Base-by-base conservation (phyloP, 1,284 basidiomycete species). In the Leccinum solheimii region DNA sequence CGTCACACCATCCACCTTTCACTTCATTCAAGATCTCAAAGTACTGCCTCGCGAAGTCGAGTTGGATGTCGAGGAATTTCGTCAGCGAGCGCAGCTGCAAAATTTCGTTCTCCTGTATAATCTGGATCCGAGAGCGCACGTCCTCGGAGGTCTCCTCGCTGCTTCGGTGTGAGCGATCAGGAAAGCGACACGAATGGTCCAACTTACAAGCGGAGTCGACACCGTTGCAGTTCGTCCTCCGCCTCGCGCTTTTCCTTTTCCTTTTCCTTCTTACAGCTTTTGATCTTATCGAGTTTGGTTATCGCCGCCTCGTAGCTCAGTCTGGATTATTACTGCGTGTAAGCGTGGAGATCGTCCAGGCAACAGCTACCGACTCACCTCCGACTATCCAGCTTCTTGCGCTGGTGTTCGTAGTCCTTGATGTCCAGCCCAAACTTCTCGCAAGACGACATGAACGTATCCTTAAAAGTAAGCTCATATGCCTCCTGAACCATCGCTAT, bases 141-240 rank as follows among this genome's bases (percentile, higher is more conserved):
- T 95, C 92, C 70, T 94, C 90, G 21, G 85, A 82, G 0, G 88
- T 86, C 73, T 96, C 92, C 60, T 95, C 91, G 67, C 92, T 94
- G 65, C 6, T 45, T 53, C 49, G 13, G 14, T 10, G 36, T 67
- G 30, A 69, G 52, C 34, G 55, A 21, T 43, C 19, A 21, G 27
- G 7, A 49, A 51, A 36, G 13, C 11, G 45, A 7, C 6, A 16
- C 1, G 38, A 32, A 38, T 13, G 23, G 14, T 13, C 23, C 1
- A 10, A 81, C 90, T 66, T 70, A 94, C 92, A 92, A 94, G 69
- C 91, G 84, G 55, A 84, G 74, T 65, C 85, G 84, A 1, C 90
- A 86, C 26, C 80, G 79, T 54, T 87, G 84, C 56, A 90, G 77
- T 68, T 95, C 93, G 32, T 92, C 88, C 66, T 95, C 90, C 1